Evolutionary conservation across 1,139 yeast genomes (phyloP).

Genomic region (Yamadazyma taylorii): DNA sequence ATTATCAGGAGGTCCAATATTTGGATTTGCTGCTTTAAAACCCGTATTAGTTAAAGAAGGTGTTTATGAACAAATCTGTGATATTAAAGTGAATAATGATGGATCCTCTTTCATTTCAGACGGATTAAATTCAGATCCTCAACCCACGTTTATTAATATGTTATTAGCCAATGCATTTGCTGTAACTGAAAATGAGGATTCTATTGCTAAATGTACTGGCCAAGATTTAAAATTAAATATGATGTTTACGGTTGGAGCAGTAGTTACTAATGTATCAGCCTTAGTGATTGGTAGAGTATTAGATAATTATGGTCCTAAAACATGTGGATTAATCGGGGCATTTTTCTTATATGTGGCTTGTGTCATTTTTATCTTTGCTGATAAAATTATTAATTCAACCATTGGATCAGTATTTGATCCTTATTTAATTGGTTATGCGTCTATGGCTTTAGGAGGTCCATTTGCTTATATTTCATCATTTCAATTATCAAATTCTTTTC

Average conservation of each 20-base stretch:
- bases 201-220: constrained; percentile 33
- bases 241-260: constrained; percentile 49
- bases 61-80: constrained; percentile 39
- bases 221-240: constrained; percentile 47
- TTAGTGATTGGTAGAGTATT: constrained; percentile 40
- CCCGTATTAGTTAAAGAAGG: constrained; percentile 41
- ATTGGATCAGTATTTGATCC: constrained; percentile 31
- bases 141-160: constrained; percentile 12
- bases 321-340: constrained; percentile 46
- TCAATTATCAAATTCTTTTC: constrained; percentile 47
- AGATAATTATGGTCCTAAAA: constrained; percentile 43
- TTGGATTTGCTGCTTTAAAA: constrained; percentile 51
- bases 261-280: constrained; percentile 45
- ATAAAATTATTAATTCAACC: constrained; percentile 14
- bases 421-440: constrained; percentile 40
- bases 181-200: constrained; percentile 11
- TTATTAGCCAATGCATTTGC: constrained; percentile 11
- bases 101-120: constrained; percentile 3
- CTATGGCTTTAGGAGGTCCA: constrained; percentile 49
- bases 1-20: constrained; percentile 47
- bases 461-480: constrained; percentile 46
- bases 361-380: constrained; percentile 37
- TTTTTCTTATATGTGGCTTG: constrained; percentile 37
- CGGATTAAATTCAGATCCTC: constrained; percentile 10
- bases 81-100: constrained; percentile 18